Base-by-base conservation (phyloP, 2,329 filamentous ascomycete species). In the Apiospora koreana region DNA sequence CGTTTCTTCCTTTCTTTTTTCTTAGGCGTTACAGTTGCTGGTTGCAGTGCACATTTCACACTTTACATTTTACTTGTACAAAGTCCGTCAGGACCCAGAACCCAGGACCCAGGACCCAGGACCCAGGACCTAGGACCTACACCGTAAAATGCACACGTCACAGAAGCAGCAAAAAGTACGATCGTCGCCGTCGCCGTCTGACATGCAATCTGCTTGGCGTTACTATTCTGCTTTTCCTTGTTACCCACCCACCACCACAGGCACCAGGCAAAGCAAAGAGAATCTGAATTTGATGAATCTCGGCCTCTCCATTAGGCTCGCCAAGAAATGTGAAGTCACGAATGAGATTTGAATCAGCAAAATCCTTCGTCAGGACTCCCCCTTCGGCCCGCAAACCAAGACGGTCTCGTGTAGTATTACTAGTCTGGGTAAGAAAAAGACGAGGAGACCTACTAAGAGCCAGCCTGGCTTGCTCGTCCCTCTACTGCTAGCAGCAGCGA, bases 61-160 rank as follows among this genome's bases (percentile, higher is more conserved):
- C n/a, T n/a, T n/a, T n/a, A n/a, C n/a, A n/a, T n/a, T n/a, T n/a
- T n/a, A n/a, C n/a, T n/a, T n/a, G n/a, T n/a, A n/a, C n/a, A n/a
- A n/a, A n/a, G n/a, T 23, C 62, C n/a, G 35, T 58, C 50, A 31
- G 28, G 18, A 28, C 25, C n/a, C n/a, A n/a, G n/a, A n/a, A n/a
- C n/a, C n/a, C n/a, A n/a, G n/a, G n/a, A n/a, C n/a, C n/a, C n/a
- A n/a, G n/a, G n/a, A n/a, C n/a, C n/a, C n/a, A n/a, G n/a, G n/a
- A n/a, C n/a, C n/a, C n/a, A n/a, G n/a, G n/a, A 31, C 25, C 25
- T 9, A 18, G 28, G 31, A 62, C 54, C 54, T 62, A 31, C 16
- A 38, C 54, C 54, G 54, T 62, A n/a, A 38, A 38, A 62, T 62
- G 54, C 54, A 38, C 54, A 62, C 54, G 54, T 62, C 54, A 62